Conservation (phyloP, 352 stramenopile species). For the Halophytophthora polymorphica region DNA sequence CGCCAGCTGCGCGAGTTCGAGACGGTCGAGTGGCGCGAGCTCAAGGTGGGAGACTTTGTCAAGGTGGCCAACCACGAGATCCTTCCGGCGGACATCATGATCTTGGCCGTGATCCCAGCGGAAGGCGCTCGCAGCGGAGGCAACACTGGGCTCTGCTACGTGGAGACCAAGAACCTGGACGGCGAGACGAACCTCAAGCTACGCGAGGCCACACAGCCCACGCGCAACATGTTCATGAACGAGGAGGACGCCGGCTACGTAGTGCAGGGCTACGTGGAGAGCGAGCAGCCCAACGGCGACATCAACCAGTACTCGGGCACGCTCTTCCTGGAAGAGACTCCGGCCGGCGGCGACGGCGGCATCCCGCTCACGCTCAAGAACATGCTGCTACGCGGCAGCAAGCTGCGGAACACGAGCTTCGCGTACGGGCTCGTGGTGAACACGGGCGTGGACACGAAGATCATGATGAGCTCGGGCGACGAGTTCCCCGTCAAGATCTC, state of each 20-base stretch:
- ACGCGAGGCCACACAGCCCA: constrained; percentile 56
- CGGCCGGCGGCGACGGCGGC: constrained; percentile 32
- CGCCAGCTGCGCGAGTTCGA: constrained; percentile 82
- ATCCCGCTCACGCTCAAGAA: constrained; percentile 82
- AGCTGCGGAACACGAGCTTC: constrained; percentile 88
- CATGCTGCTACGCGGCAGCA: constrained; percentile 88
- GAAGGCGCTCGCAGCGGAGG: constrained; percentile 52
- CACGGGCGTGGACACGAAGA: constrained; percentile 90
- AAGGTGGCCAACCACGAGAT: constrained; percentile 84
- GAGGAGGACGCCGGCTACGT: constrained; percentile 65
- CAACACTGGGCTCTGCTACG: constrained; percentile 82
- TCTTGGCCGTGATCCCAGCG: constrained; percentile 68
- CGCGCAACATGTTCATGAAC: constrained; percentile 61
- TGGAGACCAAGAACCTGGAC: constrained; percentile 89
- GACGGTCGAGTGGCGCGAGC: constrained; percentile 75
- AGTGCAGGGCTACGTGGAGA: constrained; percentile 70
- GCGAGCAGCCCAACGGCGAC: constrained; percentile 75
- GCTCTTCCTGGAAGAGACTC: constrained; percentile 57
- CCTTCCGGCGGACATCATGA: constrained; percentile 76
- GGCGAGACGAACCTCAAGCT: constrained; percentile 88
- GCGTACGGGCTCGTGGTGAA: constrained; percentile 92
- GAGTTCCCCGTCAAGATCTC: constrained; percentile 82
- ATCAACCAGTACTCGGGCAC: constrained; percentile 82
- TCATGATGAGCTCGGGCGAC: constrained; percentile 89
- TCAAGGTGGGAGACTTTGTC: constrained; percentile 79